Percentiles rank a stretch among this genome's conserved stretches.
Evolutionary conservation across 768 basidiomycete species (phyloP).

Genomic region (Kwoniella bestiolae): DNA sequence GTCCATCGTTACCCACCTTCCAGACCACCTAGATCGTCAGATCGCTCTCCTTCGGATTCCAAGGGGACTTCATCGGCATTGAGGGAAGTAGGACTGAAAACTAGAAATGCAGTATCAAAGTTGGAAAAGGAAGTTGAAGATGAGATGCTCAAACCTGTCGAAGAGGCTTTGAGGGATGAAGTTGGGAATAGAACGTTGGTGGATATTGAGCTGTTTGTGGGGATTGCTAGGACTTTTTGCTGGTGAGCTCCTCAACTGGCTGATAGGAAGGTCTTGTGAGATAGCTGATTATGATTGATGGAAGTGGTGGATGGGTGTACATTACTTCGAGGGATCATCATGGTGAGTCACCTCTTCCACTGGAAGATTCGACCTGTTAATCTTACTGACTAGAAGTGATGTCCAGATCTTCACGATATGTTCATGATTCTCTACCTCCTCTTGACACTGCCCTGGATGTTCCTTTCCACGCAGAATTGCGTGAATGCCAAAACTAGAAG

Average conservation of each 20-base stretch:
- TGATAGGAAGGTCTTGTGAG: neutral
- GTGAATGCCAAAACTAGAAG: constrained; percentile 39
- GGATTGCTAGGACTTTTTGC: constrained; percentile 72
- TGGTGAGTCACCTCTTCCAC: constrained; percentile 30
- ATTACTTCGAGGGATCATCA: constrained; percentile 82
- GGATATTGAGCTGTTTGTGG: constrained; percentile 65
- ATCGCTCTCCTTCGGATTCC: neutral
- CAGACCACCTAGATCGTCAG: constrained; percentile 40
- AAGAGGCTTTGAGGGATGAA: constrained; percentile 2
- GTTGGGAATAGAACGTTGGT: constrained; percentile 47
- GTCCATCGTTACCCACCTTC: constrained; percentile 32
- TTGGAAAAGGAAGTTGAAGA: constrained; percentile 1
- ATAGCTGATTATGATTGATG: constrained; percentile 7
- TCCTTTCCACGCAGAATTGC: constrained; percentile 68
- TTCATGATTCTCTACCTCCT: constrained; percentile 87
- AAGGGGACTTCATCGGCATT: neutral
- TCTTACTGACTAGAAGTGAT: neutral
- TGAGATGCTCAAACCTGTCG: constrained; percentile 13
- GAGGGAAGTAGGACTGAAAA: neutral
- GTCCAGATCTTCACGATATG: constrained; percentile 72
- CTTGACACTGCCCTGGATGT: constrained; percentile 87
- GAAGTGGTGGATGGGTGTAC: constrained; percentile 82
- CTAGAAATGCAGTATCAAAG: neutral
- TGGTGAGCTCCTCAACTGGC: constrained; percentile 59
- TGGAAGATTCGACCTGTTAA: neutral